Evolutionary conservation across 2,329 filamentous ascomycete species (phyloP).

Genomic region (Dactylonectria macrodidyma): DNA sequence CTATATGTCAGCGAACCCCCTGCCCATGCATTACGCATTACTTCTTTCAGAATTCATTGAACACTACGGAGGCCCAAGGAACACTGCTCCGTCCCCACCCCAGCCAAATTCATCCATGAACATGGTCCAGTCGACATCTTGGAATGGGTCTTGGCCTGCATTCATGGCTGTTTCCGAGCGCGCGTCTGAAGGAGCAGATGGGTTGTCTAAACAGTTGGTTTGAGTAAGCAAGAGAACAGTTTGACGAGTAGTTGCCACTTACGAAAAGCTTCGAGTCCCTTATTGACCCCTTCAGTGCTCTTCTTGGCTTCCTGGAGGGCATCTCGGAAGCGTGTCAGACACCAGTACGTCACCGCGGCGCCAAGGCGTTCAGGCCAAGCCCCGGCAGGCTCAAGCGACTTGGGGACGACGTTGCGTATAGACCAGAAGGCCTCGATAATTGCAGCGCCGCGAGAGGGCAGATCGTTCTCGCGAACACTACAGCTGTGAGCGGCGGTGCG

Average conservation of each 20-base stretch:
- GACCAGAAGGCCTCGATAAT: slow-evolving; percentile 67
- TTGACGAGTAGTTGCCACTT: slow-evolving; percentile 26
- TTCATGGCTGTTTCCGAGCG: slow-evolving; percentile 39
- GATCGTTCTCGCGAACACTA: slow-evolving; percentile 64
- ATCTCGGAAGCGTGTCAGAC: slow-evolving; percentile 63
- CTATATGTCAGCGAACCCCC: slow-evolving; percentile 10
- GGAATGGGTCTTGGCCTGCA: slow-evolving; percentile 53
- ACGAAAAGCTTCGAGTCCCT: slow-evolving; percentile 51
- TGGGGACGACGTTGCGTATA: slow-evolving; percentile 55
- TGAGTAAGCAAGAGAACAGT: neutral
- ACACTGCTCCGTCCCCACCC: slow-evolving; percentile 51
- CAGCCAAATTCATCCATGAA: slow-evolving; percentile 67
- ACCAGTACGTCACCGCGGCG: slow-evolving; percentile 66
- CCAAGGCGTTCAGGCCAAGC: slow-evolving; percentile 63
- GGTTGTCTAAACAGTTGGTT: slow-evolving; percentile 10
- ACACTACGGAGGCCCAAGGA: slow-evolving; percentile 48
- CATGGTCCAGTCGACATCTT: slow-evolving; percentile 65
- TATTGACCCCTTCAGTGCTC: slow-evolving; percentile 50
- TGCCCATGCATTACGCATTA: neutral
- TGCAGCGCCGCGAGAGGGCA: slow-evolving; percentile 60
- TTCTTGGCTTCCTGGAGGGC: slow-evolving; percentile 56
- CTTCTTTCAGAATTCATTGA: neutral
- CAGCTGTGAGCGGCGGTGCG: slow-evolving; percentile 58
- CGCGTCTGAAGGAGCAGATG: slow-evolving; percentile 5
- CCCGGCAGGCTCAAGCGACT: slow-evolving; percentile 57